Conservation (phyloP, 2,329 filamentous ascomycete species). For the Fusarium sp. region DNA sequence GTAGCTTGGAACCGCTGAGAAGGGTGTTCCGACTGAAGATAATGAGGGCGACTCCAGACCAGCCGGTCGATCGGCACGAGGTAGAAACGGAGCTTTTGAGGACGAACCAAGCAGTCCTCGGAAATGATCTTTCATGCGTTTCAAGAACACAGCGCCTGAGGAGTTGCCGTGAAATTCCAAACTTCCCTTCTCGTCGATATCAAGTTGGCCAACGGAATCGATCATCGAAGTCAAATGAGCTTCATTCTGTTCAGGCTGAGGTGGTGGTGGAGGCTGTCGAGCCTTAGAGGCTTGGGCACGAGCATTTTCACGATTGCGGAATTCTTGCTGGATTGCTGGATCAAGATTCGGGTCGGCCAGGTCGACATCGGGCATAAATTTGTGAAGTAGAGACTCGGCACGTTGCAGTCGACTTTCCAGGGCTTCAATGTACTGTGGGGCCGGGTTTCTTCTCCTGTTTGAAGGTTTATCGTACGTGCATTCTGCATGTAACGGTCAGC, state of each 20-base stretch:
- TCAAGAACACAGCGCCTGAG: conserved; percentile 88
- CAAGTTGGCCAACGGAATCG: conserved; percentile 87
- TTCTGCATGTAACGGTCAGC: conserved; percentile 61
- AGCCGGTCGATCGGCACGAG: conserved; percentile 58
- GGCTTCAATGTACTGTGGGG: conserved; percentile 91
- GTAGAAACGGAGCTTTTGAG: conserved; percentile 67
- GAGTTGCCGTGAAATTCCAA: conserved; percentile 97
- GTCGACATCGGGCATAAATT: conserved; percentile 84
- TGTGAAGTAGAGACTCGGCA: conserved; percentile 80
- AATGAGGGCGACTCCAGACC: conserved; percentile 75
- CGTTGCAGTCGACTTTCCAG: conserved; percentile 84
- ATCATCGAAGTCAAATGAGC: conserved; percentile 92
- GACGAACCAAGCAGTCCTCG: conserved; percentile 76
- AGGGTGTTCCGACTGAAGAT: conserved; percentile 70
- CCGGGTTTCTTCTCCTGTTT: conserved; percentile 88
- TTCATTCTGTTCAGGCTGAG: conserved; percentile 63
- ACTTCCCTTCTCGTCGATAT: conserved; percentile 88
- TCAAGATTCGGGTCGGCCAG: conserved; percentile 87
- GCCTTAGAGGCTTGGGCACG: conserved; percentile 54
- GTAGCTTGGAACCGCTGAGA: conserved; percentile 60
- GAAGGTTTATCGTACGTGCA: conserved; percentile 97
- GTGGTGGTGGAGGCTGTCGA: conserved; percentile 47
- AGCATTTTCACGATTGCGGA: conserved; percentile 63
- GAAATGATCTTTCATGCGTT: conserved; percentile 87
- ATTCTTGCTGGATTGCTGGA: conserved; percentile 76